Percentiles rank a stretch among this genome's conserved stretches.
These are phyloP conservation scores for Penicillium tannophilum DNA, from an alignment of 495 filamentous ascomycete species.

Conservation along the genomic window DNA sequence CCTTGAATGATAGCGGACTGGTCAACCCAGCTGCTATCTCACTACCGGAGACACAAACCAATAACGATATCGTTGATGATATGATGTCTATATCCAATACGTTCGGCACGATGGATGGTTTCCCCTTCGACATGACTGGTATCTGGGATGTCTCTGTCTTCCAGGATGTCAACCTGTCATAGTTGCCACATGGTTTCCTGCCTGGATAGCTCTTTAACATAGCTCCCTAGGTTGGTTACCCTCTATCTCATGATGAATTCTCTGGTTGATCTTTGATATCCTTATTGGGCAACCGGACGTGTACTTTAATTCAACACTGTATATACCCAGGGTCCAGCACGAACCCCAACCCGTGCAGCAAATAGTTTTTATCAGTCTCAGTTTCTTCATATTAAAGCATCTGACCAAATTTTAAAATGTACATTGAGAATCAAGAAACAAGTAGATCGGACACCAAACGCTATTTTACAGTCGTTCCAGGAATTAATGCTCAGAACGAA, in stretches of 20 bases:
- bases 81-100: conserved; percentile 55
- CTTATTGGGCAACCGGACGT: conserved; percentile 4
- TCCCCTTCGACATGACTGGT: conserved; percentile 54
- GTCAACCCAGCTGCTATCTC: conserved; percentile 49
- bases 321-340: conserved; percentile 27
- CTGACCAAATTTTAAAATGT: conserved; percentile 39
- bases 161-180: conserved; percentile 48
- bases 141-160: conserved; percentile 54
- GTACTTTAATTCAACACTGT: conserved; percentile 18
- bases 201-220: no score
- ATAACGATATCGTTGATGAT: conserved; percentile 54
- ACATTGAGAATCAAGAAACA: conserved; percentile 35
- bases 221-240: background rate
- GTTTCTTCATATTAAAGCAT: conserved; percentile 31
- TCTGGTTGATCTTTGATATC: background rate
- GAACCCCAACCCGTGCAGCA: background rate
- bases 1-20: conserved; percentile 33
- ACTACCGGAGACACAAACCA: conserved; percentile 50
- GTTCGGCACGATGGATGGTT: conserved; percentile 53
- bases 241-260: background rate
- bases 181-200: background rate
- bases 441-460: conserved; percentile 31
- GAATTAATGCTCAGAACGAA: conserved; percentile 28
- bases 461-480: conserved; percentile 48
- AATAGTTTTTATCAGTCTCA: conserved; percentile 21